Conservation (phyloP, 2,329 filamentous ascomycete genomes). For the Pseudocercospora fijiensis region DNA sequence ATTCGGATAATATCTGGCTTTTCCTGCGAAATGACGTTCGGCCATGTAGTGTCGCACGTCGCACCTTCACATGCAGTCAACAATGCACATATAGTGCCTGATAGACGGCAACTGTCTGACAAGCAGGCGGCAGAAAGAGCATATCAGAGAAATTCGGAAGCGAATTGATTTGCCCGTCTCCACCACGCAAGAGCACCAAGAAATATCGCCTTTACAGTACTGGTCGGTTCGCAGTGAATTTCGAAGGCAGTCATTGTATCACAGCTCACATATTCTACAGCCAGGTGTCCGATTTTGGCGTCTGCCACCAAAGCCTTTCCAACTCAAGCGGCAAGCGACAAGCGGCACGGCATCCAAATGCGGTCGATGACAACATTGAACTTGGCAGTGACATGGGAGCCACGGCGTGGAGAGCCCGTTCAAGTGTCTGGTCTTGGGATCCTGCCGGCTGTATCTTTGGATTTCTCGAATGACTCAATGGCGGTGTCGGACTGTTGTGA, state of each 20-base stretch:
- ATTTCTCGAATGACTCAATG: constrained; percentile 16
- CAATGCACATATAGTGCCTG: neutral
- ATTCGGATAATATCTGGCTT: constrained; percentile 1
- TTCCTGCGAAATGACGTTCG: neutral
- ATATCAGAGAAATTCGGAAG: neutral
- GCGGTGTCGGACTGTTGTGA: constrained; percentile 19
- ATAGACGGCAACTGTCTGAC: too few species aligned
- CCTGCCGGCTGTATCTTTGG: constrained; percentile 12
- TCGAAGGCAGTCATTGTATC: neutral
- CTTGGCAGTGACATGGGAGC: constrained; percentile 14
- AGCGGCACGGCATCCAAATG: neutral
- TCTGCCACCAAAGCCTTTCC: neutral
- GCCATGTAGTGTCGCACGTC: neutral
- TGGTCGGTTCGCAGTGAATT: neutral
- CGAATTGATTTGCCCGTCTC: neutral
- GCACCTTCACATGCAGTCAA: neutral
- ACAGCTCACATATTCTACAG: neutral
- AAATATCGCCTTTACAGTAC: neutral
- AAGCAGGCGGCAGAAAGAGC: neutral
- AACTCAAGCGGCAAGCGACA: neutral
- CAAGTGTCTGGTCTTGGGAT: constrained; percentile 19
- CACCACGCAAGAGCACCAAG: neutral
- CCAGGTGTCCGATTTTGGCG: neutral
- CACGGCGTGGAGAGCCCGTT: constrained; percentile 14
- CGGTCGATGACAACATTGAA: neutral